A percentile compares a stretch with the other conserved stretches of the same genome.
Evolutionary conservation across 495 filamentous ascomycete genomes (phyloP).

Genomic region (Penicillium herquei): DNA sequence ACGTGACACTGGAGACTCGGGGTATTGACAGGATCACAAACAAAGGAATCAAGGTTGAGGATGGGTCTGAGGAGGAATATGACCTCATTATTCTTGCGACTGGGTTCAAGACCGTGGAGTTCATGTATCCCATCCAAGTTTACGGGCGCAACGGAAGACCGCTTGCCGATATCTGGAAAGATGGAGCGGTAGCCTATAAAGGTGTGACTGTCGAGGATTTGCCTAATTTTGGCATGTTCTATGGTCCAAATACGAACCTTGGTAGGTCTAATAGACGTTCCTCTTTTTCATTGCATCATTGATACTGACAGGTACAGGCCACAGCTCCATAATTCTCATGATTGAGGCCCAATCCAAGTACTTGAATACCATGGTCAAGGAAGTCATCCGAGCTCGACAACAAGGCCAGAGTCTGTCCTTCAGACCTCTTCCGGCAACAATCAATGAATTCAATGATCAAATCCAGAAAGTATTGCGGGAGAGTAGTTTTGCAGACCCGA

Average conservation of each 20-base stretch:
- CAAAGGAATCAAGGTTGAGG: slow-evolving; percentile 43
- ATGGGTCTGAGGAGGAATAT: slow-evolving; percentile 37
- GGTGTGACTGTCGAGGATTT: slow-evolving; percentile 48
- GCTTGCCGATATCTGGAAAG: slow-evolving; percentile 49
- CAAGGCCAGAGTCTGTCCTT: slow-evolving; percentile 39
- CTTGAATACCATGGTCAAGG: slow-evolving; percentile 43
- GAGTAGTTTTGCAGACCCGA: slow-evolving; percentile 51
- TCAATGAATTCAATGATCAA: slow-evolving; percentile 44
- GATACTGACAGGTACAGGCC: slow-evolving; percentile 20
- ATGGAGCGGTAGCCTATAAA: slow-evolving; percentile 44
- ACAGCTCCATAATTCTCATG: slow-evolving; percentile 58
- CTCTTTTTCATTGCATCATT: too few species aligned
- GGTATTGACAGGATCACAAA: slow-evolving; percentile 41
- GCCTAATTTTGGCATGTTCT: slow-evolving; percentile 59
- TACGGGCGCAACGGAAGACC: slow-evolving; percentile 40
- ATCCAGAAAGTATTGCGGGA: slow-evolving; percentile 43
- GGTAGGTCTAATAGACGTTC: slow-evolving; percentile 22
- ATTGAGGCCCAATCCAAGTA: slow-evolving; percentile 58
- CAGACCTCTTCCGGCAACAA: slow-evolving; percentile 29
- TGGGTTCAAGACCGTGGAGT: slow-evolving; percentile 54
- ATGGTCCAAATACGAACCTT: slow-evolving; percentile 58
- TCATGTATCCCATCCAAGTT: slow-evolving; percentile 54
- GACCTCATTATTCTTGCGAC: slow-evolving; percentile 56
- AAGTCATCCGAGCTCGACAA: slow-evolving; percentile 35
- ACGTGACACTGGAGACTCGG: slow-evolving; percentile 51